These are phyloP conservation scores for Boletus subcaerulescens DNA, from an alignment of 768 basidiomycete genomes.

Conservation along the genomic window DNA sequence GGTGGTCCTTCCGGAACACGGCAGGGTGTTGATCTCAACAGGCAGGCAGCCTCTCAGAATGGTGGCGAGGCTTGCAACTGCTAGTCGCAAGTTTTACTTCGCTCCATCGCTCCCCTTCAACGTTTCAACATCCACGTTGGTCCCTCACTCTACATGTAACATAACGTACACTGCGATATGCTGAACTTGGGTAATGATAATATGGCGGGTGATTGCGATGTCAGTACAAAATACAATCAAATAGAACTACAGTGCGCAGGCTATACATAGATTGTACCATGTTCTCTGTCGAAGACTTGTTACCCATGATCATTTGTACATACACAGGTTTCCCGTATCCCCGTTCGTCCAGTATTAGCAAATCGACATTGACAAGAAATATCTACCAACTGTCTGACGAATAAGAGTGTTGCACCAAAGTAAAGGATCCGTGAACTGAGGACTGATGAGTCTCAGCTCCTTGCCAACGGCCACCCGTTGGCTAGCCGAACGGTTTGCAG, in stretches of 20 bases:
- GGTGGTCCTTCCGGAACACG: constrained; percentile 51
- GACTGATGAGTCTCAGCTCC: constrained; percentile 52
- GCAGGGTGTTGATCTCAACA: constrained; percentile 80
- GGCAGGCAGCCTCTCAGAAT: constrained; percentile 47
- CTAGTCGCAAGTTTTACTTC: constrained; percentile 34
- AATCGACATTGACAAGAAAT: no score
- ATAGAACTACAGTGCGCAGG: background rate
- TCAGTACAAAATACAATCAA: constrained; percentile 8
- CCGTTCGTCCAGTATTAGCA: no score
- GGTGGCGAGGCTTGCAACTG: constrained; percentile 76
- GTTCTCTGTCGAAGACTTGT: no score
- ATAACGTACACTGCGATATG: constrained; percentile 26
- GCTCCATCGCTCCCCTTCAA: background rate
- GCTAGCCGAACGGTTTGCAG: constrained; percentile 44
- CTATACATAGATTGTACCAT: no score
- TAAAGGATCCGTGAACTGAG: no score
- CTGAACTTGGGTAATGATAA: constrained; percentile 29
- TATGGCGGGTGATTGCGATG: constrained; percentile 5
- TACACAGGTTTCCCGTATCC: no score
- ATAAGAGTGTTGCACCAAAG: no score
- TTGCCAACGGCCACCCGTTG: constrained; percentile 26
- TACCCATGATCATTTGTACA: no score
- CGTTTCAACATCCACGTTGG: constrained; percentile 9
- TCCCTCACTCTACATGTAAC: constrained; percentile 27
- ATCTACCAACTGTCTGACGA: no score